Conservation (phyloP, 2,329 filamentous ascomycete genomes). For the Talaromyces sp. region DNA sequence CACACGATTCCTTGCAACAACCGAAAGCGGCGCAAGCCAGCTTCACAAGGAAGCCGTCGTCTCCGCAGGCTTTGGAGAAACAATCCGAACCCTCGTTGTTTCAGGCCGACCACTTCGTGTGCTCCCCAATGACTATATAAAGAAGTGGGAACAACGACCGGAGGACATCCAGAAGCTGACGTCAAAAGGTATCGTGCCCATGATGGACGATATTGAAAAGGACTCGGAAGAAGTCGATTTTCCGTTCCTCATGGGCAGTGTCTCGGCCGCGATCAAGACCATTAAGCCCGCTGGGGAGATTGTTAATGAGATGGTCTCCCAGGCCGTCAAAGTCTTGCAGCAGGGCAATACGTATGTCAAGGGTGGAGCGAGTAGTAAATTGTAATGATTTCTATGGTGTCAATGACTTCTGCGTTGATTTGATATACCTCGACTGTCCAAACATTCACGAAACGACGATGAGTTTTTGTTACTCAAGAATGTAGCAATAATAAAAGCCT, state of each 20-base stretch:
- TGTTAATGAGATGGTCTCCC: conserved; percentile 81
- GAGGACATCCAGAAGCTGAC: conserved; percentile 71
- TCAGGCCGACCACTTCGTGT: conserved; percentile 76
- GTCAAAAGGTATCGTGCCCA: conserved; percentile 69
- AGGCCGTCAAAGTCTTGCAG: conserved; percentile 65
- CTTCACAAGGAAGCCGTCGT: conserved; percentile 83
- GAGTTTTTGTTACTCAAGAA: background rate
- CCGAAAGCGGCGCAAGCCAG: conserved; percentile 73
- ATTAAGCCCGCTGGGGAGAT: conserved; percentile 79
- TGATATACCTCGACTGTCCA: background rate
- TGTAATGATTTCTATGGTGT: conserved; percentile 27
- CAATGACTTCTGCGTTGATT: background rate
- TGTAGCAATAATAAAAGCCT: background rate
- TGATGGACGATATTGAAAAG: conserved; percentile 76
- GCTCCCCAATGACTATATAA: conserved; percentile 77
- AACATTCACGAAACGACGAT: background rate
- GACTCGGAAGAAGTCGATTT: conserved; percentile 79
- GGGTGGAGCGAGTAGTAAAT: conserved; percentile 34
- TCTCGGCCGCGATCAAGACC: conserved; percentile 69
- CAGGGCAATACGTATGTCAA: conserved; percentile 56
- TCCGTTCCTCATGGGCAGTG: conserved; percentile 91
- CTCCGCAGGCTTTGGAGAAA: conserved; percentile 71
- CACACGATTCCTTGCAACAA: conserved; percentile 79
- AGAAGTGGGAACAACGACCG: conserved; percentile 71
- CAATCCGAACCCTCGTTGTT: conserved; percentile 74